Percentiles rank a stretch among this genome's conserved stretches.
Conservation (phyloP, 2,329 filamentous ascomycete genomes). For the Hypoxylon sp. region DNA sequence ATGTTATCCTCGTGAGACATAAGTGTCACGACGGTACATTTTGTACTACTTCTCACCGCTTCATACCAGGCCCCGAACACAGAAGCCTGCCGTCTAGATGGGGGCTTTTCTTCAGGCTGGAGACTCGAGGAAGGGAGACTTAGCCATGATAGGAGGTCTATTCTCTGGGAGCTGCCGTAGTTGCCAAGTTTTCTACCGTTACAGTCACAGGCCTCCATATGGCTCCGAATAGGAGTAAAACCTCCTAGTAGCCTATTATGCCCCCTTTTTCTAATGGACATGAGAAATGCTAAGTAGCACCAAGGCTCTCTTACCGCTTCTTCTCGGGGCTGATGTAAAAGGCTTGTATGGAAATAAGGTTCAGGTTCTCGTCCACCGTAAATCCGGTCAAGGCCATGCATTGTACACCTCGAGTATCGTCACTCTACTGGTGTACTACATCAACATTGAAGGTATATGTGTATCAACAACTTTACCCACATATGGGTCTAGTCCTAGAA, state of each 20-base stretch:
- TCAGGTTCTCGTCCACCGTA: background rate
- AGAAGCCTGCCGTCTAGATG: slow-evolving; percentile 1
- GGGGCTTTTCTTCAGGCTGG: slow-evolving; percentile 5
- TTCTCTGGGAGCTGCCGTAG: background rate
- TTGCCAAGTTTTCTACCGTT: background rate
- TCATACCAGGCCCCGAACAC: slow-evolving; percentile 31
- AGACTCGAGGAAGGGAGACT: slow-evolving; percentile 15
- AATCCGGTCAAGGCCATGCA: slow-evolving; percentile 6
- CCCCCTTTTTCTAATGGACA: background rate
- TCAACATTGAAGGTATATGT: background rate
- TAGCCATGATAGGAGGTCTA: background rate
- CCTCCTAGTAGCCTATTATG: background rate
- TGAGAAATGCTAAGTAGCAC: background rate
- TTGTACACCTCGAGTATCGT: background rate
- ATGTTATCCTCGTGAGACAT: slow-evolving; percentile 26
- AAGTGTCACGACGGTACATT: slow-evolving; percentile 38
- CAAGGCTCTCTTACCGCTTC: background rate
- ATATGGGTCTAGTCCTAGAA: background rate
- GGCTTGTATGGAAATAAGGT: background rate
- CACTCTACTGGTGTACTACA: background rate
- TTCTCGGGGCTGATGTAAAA: background rate
- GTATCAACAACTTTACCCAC: background rate
- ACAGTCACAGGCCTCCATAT: background rate
- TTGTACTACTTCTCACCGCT: slow-evolving; percentile 40
- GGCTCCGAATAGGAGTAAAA: background rate